Conservation (phyloP, 1,284 basidiomycete genomes). For the Naganishia albida region DNA sequence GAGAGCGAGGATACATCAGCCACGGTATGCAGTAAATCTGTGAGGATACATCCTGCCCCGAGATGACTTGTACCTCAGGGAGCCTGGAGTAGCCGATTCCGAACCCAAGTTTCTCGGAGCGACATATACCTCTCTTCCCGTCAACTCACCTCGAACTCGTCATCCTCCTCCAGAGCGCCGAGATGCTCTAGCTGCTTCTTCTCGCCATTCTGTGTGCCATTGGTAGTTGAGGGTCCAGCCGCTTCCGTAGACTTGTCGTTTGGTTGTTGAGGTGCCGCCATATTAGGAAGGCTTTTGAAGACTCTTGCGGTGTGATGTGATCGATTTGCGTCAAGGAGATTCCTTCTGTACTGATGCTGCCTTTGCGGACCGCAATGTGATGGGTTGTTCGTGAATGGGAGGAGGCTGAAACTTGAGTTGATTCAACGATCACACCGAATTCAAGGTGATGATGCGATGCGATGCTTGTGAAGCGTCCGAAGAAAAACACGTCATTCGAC, state of each 20-base stretch:
- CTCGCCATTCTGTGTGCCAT: conserved; percentile 8
- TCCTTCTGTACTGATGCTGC: not conserved
- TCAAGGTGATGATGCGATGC: not conserved
- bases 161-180: conserved; percentile 55
- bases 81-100: too few species aligned
- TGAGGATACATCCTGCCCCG: not conserved
- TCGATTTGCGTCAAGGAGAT: not conserved
- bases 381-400: too few species aligned
- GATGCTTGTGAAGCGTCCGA: not conserved
- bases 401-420: too few species aligned
- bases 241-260: conserved; percentile 24
- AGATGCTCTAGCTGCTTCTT: conserved; percentile 41
- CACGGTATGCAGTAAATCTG: not conserved
- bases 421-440: too few species aligned
- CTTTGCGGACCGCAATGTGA: not conserved
- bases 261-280: conserved; percentile 9
- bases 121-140: not conserved
- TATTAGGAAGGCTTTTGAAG: not conserved
- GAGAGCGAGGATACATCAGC: not conserved
- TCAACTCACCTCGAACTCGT: conserved; percentile 56
- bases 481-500: too few species aligned
- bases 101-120: too few species aligned
- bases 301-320: not conserved
- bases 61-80: not conserved
- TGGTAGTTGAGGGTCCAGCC: conserved; percentile 12